Conservation (phyloP, 2,329 filamentous ascomycete genomes). For the Fusarium tricinctum region DNA sequence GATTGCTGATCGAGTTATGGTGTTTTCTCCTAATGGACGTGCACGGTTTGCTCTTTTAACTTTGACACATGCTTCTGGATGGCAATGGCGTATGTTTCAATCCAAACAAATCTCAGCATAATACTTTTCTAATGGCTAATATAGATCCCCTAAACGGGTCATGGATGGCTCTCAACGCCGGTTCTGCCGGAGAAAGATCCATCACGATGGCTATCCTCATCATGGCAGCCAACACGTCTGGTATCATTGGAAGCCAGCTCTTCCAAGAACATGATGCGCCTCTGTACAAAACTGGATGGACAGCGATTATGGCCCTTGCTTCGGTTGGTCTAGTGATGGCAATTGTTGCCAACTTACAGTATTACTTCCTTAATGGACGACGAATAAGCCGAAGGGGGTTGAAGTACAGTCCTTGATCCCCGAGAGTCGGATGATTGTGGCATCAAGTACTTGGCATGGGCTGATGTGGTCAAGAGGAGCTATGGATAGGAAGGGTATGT, state of each 20-base stretch:
- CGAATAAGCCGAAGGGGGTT: constrained; percentile 26
- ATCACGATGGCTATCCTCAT: constrained; percentile 54
- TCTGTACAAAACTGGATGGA: constrained; percentile 50
- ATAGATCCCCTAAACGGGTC: constrained; percentile 49
- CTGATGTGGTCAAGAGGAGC: too few relatives aligned
- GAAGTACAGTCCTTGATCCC: constrained; percentile 33
- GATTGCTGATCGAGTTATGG: constrained; percentile 39
- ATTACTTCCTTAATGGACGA: constrained; percentile 56
- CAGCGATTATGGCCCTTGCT: constrained; percentile 46
- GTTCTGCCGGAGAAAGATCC: constrained; percentile 50
- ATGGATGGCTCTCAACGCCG: constrained; percentile 51
- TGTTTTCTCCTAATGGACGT: constrained; percentile 35
- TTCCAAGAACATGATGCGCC: constrained; percentile 52
- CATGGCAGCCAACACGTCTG: constrained; percentile 53
- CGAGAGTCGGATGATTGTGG: background rate
- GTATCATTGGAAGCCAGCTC: constrained; percentile 51
- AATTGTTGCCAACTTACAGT: constrained; percentile 44
- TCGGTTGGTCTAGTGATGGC: constrained; percentile 43
- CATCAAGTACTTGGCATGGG: background rate
- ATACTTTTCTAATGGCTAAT: background rate
- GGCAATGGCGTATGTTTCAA: constrained; percentile 38
- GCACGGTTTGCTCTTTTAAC: constrained; percentile 36
- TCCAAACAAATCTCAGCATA: too few relatives aligned
- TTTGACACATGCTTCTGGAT: constrained; percentile 33
- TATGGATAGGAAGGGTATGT: too few relatives aligned